These are phyloP conservation scores for Isatis tinctoria DNA, from an alignment of 345 rosid species.

Conservation along the genomic window DNA sequence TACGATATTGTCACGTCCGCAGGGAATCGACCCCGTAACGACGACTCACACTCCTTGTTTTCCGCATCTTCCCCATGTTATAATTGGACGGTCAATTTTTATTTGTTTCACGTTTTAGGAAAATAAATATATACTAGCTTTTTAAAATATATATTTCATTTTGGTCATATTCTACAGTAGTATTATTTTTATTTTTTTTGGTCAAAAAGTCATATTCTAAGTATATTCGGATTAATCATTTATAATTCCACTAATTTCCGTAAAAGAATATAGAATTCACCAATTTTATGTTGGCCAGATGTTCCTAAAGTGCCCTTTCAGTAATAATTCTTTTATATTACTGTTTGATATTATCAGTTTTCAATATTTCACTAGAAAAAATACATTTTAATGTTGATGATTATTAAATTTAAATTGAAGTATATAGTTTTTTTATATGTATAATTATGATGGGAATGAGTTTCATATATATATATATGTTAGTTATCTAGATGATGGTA, in stretches of 20 bases:
- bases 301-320: background rate
- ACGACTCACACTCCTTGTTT: conserved; percentile 13
- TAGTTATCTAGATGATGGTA: background rate
- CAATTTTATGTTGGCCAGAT: background rate
- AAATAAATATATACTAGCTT: background rate
- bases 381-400: background rate
- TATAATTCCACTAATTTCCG: background rate
- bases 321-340: background rate
- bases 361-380: background rate
- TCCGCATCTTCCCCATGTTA: conserved; percentile 8
- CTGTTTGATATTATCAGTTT: background rate
- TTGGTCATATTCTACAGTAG: background rate
- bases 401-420: background rate
- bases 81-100: conserved; percentile 4
- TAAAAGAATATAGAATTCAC: background rate
- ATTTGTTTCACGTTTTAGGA: conserved; percentile 18
- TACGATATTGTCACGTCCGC: background rate
- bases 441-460: background rate
- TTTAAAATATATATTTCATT: background rate
- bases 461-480: background rate
- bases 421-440: background rate
- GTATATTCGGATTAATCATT: conserved; percentile 11
- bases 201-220: background rate
- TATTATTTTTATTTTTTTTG: too few relatives aligned
- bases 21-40: conserved; percentile 8